phyloP scores from a whole-genome alignment of 257 asterid species.

The Apocynum venetum region DNA sequence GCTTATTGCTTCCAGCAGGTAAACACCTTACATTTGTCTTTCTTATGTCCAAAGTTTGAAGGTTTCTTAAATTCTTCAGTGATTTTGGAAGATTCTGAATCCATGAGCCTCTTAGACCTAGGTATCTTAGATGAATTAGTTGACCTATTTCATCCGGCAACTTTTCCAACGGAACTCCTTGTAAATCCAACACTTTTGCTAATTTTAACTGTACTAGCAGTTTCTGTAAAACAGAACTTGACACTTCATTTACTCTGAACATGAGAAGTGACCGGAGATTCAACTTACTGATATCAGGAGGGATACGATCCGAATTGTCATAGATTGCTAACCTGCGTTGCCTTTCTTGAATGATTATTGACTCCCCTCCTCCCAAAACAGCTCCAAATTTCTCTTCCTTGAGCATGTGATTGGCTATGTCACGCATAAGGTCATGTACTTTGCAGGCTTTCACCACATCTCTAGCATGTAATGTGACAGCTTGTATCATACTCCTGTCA shows the following conservation, averaged over 20 bases:
- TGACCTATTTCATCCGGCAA: conserved; percentile 17
- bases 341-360: conserved; percentile 8
- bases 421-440: conserved; percentile 20
- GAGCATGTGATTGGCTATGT: conserved; percentile 13
- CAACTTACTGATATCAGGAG: conserved; percentile 11
- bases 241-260: conserved; percentile 9
- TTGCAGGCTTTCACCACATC: conserved; percentile 21
- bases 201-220: conserved; percentile 8
- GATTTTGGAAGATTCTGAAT: conserved; percentile 13
- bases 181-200: conserved; percentile 15
- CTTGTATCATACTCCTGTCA: conserved; percentile 18
- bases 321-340: conserved; percentile 12
- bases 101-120: conserved; percentile 14
- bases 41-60: conserved; percentile 23
- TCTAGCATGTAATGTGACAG: conserved; percentile 16
- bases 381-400: conserved; percentile 19
- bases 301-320: conserved; percentile 7
- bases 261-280: conserved; percentile 15
- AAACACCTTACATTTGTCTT: conserved; percentile 11
- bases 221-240: conserved; percentile 8
- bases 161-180: conserved; percentile 8
- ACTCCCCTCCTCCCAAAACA: conserved; percentile 3
- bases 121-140: conserved; percentile 13
- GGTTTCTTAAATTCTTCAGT: conserved; percentile 18
- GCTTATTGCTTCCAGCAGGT: conserved; percentile 25